Conservation (phyloP, 371 early-diverging fungal species). For the Mortierella sp. region DNA sequence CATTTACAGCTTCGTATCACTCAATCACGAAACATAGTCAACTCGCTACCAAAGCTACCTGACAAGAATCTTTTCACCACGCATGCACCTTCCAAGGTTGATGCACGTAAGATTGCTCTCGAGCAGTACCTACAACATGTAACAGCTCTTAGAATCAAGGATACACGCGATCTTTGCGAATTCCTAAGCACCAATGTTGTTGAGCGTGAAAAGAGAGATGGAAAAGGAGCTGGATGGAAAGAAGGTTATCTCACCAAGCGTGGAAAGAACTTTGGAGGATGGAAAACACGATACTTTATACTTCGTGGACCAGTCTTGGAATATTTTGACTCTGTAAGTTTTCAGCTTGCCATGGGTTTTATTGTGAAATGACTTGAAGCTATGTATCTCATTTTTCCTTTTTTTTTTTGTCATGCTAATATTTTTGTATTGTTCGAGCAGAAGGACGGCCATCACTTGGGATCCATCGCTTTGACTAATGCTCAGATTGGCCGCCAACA, state of each 20-base stretch:
- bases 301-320: constrained; percentile 73
- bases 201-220: constrained; percentile 55
- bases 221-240: constrained; percentile 62
- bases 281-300: constrained; percentile 86
- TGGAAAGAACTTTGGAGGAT: constrained; percentile 90
- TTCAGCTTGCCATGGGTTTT: not conserved
- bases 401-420: not conserved
- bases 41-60: constrained; percentile 78
- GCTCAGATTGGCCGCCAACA: constrained; percentile 72
- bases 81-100: constrained; percentile 79
- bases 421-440: constrained; percentile 29
- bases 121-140: constrained; percentile 84
- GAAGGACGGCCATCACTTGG: constrained; percentile 71
- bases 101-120: constrained; percentile 79
- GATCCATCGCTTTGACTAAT: constrained; percentile 66
- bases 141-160: constrained; percentile 69
- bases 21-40: constrained; percentile 60
- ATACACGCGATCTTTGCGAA: constrained; percentile 76
- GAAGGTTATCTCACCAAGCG: constrained; percentile 88
- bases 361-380: no score
- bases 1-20: constrained; percentile 64
- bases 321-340: constrained; percentile 79
- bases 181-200: constrained; percentile 83
- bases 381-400: not conserved
- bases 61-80: constrained; percentile 82